Conservation (phyloP, 192 early-diverging fungal species). For the Cladochytrium replicatum region DNA sequence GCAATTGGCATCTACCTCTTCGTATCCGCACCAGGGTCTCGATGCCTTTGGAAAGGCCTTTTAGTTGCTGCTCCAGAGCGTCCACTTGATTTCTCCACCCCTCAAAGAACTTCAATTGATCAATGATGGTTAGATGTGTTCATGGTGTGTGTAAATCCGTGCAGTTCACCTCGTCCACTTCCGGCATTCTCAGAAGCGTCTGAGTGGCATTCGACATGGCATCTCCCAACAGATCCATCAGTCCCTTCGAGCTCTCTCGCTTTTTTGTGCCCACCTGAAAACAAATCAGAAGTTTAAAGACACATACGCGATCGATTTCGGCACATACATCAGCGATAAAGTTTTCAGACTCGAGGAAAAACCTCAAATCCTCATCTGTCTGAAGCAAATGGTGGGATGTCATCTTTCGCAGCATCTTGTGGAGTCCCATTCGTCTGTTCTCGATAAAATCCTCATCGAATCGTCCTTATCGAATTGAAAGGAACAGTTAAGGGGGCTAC, state of each 20-base stretch:
- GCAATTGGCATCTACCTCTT: no score
- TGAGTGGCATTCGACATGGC: not conserved
- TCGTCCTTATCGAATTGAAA: no score
- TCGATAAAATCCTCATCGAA: slow-evolving; percentile 97
- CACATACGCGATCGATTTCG: no score
- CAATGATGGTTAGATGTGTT: slow-evolving; percentile 5
- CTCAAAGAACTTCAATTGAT: not conserved
- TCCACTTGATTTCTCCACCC: not conserved
- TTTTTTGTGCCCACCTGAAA: no score
- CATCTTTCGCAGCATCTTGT: slow-evolving; percentile 73
- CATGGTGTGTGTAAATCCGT: not conserved
- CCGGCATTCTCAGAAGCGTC: not conserved
- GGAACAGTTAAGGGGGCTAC: no score
- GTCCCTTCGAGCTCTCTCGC: slow-evolving; percentile 7
- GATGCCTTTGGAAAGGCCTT: slow-evolving; percentile 76
- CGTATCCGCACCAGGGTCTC: slow-evolving; percentile 54
- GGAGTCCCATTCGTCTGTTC: slow-evolving; percentile 68
- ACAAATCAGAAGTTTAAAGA: not conserved
- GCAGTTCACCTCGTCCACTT: not conserved
- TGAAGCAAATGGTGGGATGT: slow-evolving; percentile 71
- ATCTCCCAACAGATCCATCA: slow-evolving; percentile 7
- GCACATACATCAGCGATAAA: slow-evolving; percentile 60
- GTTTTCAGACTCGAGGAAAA: slow-evolving; percentile 81
- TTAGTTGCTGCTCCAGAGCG: slow-evolving; percentile 61
- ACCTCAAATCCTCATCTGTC: slow-evolving; percentile 66